Base-by-base conservation (phyloP, 169 alveolate genomes). In the Cystoisospora suis region DNA sequence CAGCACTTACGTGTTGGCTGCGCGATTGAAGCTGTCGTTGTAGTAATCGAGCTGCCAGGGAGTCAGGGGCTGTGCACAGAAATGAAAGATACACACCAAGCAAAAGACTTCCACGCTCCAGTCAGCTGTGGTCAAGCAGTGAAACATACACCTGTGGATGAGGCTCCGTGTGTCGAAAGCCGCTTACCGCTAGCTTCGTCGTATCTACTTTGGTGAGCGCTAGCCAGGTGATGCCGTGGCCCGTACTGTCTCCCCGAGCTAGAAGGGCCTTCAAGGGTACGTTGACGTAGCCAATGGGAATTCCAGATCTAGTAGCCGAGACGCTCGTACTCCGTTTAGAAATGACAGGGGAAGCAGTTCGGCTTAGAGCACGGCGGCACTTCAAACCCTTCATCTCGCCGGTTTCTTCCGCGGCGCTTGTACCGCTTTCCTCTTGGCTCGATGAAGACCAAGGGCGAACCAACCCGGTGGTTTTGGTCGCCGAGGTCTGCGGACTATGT, bases 41-140 rank as follows among this genome's bases (percentile, higher is more conserved):
- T 65, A 65, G 44, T 32, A 65, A 17, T 65, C 77, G 45, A 65
- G n/a, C n/a, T 65, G 77, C 77, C 77, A 65, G 5, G 77, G 77
- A 3, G 77, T 27, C 44, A 65, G 44, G 9, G 77, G 77, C 61
- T 49, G n/a, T n/a, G n/a, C n/a, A n/a, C n/a, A n/a, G n/a, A n/a
- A n/a, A n/a, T n/a, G 61, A 49, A 49, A 49, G n/a, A 20, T 20
- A 49, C 61, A 49, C n/a, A 49, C 61, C 61, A 20, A 49, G 61
- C n/a, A 9, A n/a, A 49, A 9, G 61, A 9, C 61, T 49, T 49
- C 61, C 20, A 49, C 9, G 20, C 20, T 12, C 20, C 20, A 20
- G 20, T 9, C 9, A 49, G 61, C 61, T 20, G 61, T 49, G 61
- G 61, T 49, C 20, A 20, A 49, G 20, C 20, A 20, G 9, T 9